These are phyloP conservation scores for Ceratobasidium sp. DNA, from an alignment of 1,284 basidiomycete species.

Conservation along the genomic window DNA sequence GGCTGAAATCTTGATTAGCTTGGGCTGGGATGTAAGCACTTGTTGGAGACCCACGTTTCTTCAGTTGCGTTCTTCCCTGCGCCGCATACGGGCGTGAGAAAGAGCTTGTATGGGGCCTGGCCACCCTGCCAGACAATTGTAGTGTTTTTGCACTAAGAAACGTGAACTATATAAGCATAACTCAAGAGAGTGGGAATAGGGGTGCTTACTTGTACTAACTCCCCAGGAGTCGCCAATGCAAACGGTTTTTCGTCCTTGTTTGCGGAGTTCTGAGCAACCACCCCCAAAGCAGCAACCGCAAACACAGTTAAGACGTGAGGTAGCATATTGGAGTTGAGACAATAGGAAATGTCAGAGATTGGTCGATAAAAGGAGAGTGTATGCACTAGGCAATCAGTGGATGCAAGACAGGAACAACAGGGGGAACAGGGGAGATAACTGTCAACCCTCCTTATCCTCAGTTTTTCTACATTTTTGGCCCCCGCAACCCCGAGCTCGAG, in stretches of 20 bases:
- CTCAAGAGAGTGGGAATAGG: not conserved
- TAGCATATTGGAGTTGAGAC: not conserved
- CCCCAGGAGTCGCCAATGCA: conserved; percentile 51
- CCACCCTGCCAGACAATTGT: conserved; percentile 61
- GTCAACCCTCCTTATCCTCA: not conserved
- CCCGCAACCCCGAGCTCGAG: conserved; percentile 4
- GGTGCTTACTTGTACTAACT: conserved; percentile 59
- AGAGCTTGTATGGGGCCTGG: conserved; percentile 63
- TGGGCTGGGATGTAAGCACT: not conserved
- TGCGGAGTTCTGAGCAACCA: not conserved
- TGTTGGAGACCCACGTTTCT: not conserved
- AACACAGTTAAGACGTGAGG: conserved; percentile 8
- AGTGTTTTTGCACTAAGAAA: conserved; percentile 59
- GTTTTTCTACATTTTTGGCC: not conserved
- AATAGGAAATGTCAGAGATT: not conserved
- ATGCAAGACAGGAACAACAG: not conserved
- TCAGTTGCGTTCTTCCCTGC: conserved; percentile 24
- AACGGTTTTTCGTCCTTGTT: conserved; percentile 10
- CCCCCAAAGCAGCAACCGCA: conserved; percentile 8
- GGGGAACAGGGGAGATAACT: conserved; percentile 11
- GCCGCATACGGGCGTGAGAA: conserved; percentile 48
- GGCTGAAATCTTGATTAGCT: conserved; percentile 4
- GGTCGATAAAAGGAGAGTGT: not conserved
- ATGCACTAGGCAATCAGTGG: not conserved
- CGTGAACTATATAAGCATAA: conserved; percentile 25